phyloP scores from a whole-genome alignment of 129 eudicot genomes.

The Escallonia herrerae region DNA sequence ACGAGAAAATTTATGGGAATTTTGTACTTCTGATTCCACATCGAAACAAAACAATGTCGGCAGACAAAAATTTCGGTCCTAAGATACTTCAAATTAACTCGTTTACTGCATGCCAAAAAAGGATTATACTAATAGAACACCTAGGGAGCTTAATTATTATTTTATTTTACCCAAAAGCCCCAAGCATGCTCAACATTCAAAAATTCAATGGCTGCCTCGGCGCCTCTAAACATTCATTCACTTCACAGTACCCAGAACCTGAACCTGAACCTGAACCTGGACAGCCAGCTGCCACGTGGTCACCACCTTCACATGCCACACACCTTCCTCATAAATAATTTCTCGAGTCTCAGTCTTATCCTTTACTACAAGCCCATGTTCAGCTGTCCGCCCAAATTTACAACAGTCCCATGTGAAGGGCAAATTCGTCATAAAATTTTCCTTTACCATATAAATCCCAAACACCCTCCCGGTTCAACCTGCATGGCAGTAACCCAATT shows the following conservation, averaged over 20 bases:
- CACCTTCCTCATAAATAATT: slow-evolving; percentile 6
- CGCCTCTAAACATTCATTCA: not conserved
- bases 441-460: slow-evolving; percentile 10
- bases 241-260: not conserved
- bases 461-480: slow-evolving; percentile 4
- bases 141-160: no score
- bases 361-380: slow-evolving; percentile 37
- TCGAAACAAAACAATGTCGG: no score
- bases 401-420: slow-evolving; percentile 49
- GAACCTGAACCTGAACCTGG: no score
- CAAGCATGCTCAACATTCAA: not conserved
- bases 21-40: no score
- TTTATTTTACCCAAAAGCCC: no score
- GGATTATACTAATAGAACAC: not conserved
- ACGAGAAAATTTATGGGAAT: no score
- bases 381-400: slow-evolving; percentile 25
- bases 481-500: slow-evolving; percentile 21
- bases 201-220: not conserved
- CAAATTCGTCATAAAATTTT: slow-evolving; percentile 20
- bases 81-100: no score
- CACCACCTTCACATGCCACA: not conserved
- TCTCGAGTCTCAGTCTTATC: slow-evolving; percentile 28
- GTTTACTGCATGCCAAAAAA: no score
- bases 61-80: no score
- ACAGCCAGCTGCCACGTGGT: not conserved